Conservation (phyloP, 2,329 filamentous ascomycete genomes). For the Hymenotorrendiella dingleyae region DNA sequence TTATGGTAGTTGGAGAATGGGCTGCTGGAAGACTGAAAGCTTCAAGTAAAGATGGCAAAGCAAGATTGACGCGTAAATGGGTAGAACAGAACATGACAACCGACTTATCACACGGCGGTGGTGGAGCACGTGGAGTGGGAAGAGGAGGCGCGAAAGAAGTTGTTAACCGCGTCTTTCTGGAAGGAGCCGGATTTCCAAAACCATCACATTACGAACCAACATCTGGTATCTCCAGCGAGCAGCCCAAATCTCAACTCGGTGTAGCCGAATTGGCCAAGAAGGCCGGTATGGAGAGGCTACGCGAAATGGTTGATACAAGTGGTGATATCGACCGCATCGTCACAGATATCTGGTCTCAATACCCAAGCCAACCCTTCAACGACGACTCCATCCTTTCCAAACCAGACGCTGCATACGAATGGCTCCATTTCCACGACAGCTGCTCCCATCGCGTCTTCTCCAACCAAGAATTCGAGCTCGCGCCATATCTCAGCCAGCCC, state of each 20-base stretch:
- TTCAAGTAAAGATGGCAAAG: conserved; percentile 34
- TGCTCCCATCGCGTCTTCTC: conserved; percentile 73
- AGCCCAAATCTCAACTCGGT: conserved; percentile 54
- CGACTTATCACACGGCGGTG: conserved; percentile 64
- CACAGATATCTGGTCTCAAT: conserved; percentile 78
- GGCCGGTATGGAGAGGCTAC: conserved; percentile 63
- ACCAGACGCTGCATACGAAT: conserved; percentile 75
- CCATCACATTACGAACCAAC: conserved; percentile 24
- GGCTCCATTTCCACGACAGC: conserved; percentile 88
- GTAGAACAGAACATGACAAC: conserved; percentile 65
- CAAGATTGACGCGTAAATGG: conserved; percentile 65
- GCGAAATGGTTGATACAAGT: conserved; percentile 72
- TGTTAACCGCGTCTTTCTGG: conserved; percentile 70
- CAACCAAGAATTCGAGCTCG: conserved; percentile 90
- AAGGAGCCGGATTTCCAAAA: conserved; percentile 64
- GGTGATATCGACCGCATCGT: conserved; percentile 75
- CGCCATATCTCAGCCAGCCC: conserved; percentile 79
- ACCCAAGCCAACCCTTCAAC: conserved; percentile 83
- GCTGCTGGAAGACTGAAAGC: conserved; percentile 65
- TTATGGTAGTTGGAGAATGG: conserved; percentile 86
- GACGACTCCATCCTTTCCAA: conserved; percentile 90
- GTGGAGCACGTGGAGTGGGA: conserved; percentile 64
- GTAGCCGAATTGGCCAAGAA: conserved; percentile 70
- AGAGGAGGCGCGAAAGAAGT: conserved; percentile 69
- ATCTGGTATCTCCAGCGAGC: conserved; percentile 24